Evolutionary conservation across 257 asterid species (phyloP), one percentile per base, ranked within the genome.

Genomic region (Solanum piurae): DNA sequence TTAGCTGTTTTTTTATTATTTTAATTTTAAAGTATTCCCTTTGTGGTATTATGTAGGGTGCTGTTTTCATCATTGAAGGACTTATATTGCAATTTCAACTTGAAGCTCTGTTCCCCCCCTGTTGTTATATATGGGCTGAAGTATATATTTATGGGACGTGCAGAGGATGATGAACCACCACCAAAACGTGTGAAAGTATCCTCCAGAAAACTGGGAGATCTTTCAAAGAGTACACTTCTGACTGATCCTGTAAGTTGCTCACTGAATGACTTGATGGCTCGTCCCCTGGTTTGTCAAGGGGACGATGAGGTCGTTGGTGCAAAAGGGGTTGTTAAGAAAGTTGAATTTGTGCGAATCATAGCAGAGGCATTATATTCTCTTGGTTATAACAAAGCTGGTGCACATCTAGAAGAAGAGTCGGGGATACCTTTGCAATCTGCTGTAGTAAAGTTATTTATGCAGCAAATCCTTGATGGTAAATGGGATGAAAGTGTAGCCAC

Each of bases 81-180:
- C 66, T 72, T 20, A 60, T 66, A 72, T 29, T 86, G 62, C 55
- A 8, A 44, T 86, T 71, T 86, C 52, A 46, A 72, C 68, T 86
- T 86, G 83, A 31, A 18, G 46, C 49, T 86, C 46, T 40, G 55
- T n/a, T 20, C 31, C 5, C 16, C 42, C 72, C 60, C 27, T 38
- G n/a, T 85, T 62, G 23, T 85, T 86, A 91, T 94, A 91, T 92
- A 95, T 94, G 95, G 98, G 94, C 96, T 95, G 95, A 94, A 91
- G 91, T 90, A 91, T 90, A 87, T 95, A 92, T 95, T 95, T 93
- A 95, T 95, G 98, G 98, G 97, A 95, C 96, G 98, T 91, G 92
- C 91, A 92, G 96, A 92, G 91, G 96, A 93, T 88, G 93, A 93
- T 90, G 98, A 91, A 90, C 97, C 98, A 91, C 96, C 96, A 46